These are phyloP conservation scores for Saururus chinensis DNA, from an alignment of 164 flowering plant genomes.

Conservation along the genomic window DNA sequence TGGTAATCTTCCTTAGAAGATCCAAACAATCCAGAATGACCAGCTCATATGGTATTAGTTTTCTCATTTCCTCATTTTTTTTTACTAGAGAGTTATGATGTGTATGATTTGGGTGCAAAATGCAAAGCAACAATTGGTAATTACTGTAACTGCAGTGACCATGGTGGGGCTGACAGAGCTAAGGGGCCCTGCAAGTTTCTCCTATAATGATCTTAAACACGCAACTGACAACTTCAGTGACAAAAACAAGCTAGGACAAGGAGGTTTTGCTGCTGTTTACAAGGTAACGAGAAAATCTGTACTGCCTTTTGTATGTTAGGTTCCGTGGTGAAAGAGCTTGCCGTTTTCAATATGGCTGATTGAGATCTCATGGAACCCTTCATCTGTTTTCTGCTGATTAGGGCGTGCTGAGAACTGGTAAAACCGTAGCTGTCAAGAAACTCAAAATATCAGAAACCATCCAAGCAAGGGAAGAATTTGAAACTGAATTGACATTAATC, in stretches of 20 bases:
- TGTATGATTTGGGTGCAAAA: too few species aligned
- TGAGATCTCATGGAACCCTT: neutral
- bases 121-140: too few species aligned
- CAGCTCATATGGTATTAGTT: too few species aligned
- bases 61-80: too few species aligned
- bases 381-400: constrained; percentile 4
- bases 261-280: constrained; percentile 58
- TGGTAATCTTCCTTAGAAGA: too few species aligned
- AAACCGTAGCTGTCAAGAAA: constrained; percentile 47
- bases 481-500: constrained; percentile 42
- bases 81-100: too few species aligned
- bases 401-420: constrained; percentile 41
- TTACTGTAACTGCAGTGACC: constrained; percentile 7
- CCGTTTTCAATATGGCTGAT: too few species aligned
- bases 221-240: constrained; percentile 42
- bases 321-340: neutral
- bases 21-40: too few species aligned
- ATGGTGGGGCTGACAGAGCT: constrained; percentile 17
- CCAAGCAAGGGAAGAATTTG: constrained; percentile 29
- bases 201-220: constrained; percentile 29
- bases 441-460: constrained; percentile 21
- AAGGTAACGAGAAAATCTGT: too few species aligned
- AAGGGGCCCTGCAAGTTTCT: constrained; percentile 31
- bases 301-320: too few species aligned
- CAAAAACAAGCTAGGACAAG: constrained; percentile 44